A percentile compares a stretch with the other conserved stretches of the same genome.
phyloP scores from a whole-genome alignment of 768 basidiomycete species.

The Dendrothele bispora region DNA sequence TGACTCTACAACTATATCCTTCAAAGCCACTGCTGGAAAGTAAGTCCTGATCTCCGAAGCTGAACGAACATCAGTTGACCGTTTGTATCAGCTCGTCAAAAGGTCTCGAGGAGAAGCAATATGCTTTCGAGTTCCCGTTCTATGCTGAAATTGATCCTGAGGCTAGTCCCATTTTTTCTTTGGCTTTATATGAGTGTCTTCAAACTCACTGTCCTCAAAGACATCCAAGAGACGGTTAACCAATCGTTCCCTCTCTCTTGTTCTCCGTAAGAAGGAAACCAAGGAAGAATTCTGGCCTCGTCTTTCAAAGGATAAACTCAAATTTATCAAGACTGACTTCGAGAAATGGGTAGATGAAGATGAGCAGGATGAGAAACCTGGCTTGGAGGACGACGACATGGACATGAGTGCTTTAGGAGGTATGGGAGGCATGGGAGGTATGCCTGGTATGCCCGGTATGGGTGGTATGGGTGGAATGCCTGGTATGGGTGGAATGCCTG shows the following conservation, averaged over 20 bases:
- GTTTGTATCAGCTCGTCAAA: slow-evolving; percentile 38
- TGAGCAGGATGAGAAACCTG: slow-evolving; percentile 69
- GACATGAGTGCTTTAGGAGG: slow-evolving; percentile 39
- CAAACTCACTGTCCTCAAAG: slow-evolving; percentile 29
- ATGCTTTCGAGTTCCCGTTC: slow-evolving; percentile 74
- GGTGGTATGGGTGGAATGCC: slow-evolving; percentile 48
- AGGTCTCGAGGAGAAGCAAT: slow-evolving; percentile 56
- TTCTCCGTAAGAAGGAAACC: slow-evolving; percentile 79
- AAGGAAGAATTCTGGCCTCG: slow-evolving; percentile 89
- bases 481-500: slow-evolving; percentile 54
- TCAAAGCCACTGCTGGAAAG: slow-evolving; percentile 68
- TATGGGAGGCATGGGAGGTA: slow-evolving; percentile 48
- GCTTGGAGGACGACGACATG: slow-evolving; percentile 45
- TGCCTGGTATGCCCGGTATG: slow-evolving; percentile 36
- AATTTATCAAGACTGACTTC: slow-evolving; percentile 92
- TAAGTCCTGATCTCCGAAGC: slow-evolving; percentile 32
- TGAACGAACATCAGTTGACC: too few species aligned
- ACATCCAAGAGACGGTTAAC: slow-evolving; percentile 60
- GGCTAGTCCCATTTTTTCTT: too few species aligned
- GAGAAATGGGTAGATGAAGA: slow-evolving; percentile 97
- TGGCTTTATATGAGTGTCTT: slow-evolving; percentile 3
- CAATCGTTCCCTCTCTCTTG: slow-evolving; percentile 63
- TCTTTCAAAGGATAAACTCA: slow-evolving; percentile 85
- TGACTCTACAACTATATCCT: slow-evolving; percentile 54
- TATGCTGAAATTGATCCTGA: slow-evolving; percentile 74